These are phyloP conservation scores for Phytophthora rubi DNA, from an alignment of 352 stramenopile genomes.

Conservation along the genomic window DNA sequence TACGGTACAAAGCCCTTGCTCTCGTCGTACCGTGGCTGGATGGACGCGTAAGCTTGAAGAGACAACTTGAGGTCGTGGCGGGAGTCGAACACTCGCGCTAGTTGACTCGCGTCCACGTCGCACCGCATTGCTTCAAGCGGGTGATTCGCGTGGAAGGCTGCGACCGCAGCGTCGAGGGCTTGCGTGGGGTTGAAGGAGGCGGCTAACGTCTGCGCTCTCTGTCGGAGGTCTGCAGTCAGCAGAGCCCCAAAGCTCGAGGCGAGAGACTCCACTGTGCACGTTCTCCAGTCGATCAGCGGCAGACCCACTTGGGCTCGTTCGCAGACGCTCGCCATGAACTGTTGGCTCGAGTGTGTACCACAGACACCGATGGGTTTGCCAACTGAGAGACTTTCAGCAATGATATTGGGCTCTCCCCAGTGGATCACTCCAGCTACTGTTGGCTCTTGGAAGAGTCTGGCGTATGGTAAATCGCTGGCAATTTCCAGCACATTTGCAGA, in stretches of 20 bases:
- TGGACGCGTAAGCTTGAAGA: conserved; percentile 33
- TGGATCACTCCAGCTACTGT: conserved; percentile 75
- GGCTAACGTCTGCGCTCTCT: conserved; percentile 43
- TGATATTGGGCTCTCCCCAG: conserved; percentile 64
- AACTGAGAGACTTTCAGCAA: conserved; percentile 69
- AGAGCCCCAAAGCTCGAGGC: conserved; percentile 59
- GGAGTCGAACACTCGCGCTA: conserved; percentile 45
- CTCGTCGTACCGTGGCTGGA: conserved; percentile 29
- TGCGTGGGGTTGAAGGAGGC: conserved; percentile 59
- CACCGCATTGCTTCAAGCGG: conserved; percentile 85
- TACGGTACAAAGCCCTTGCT: conserved; percentile 39
- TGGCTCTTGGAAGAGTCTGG: conserved; percentile 75
- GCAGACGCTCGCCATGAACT: conserved; percentile 79
- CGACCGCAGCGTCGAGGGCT: conserved; percentile 55
- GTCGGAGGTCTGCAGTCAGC: conserved; percentile 35
- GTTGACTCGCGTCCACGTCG: conserved; percentile 38
- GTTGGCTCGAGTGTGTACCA: conserved; percentile 88
- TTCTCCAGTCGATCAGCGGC: conserved; percentile 59
- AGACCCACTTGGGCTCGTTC: conserved; percentile 67
- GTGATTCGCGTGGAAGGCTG: conserved; percentile 74
- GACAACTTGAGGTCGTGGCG: conserved; percentile 39
- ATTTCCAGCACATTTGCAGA: conserved; percentile 31
- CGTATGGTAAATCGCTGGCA: conserved; percentile 48
- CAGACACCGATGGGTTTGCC: conserved; percentile 86
- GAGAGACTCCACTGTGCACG: conserved; percentile 65